A percentile compares a stretch with the other conserved stretches of the same genome.
Evolutionary conservation across 495 filamentous ascomycete genomes (phyloP).

Genomic region (Aspergillus bridgeri): DNA sequence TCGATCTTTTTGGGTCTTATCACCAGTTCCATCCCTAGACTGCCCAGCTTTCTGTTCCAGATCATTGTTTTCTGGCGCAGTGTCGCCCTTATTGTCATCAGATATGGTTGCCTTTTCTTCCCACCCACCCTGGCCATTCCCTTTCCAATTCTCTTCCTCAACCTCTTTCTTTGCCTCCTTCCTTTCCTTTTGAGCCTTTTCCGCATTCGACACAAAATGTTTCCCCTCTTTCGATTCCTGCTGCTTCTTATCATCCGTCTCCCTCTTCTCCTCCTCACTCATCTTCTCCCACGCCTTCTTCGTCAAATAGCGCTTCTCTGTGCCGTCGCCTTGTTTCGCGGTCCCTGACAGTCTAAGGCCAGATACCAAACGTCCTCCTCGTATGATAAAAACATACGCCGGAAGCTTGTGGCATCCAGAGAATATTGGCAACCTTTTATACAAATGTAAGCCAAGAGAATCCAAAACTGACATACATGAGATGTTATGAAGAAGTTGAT

Average conservation of each 20-base stretch:
- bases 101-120: conserved; percentile 13
- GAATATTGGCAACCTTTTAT: no score
- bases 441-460: no score
- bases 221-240: conserved; percentile 40
- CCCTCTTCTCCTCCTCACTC: conserved; percentile 42
- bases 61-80: neutral
- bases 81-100: neutral
- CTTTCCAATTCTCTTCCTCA: conserved; percentile 19
- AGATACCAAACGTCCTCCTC: no score
- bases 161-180: conserved; percentile 24
- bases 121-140: conserved; percentile 14
- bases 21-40: neutral
- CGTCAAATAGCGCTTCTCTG: conserved; percentile 45
- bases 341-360: no score
- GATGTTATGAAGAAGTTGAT: no score
- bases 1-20: neutral
- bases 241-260: conserved; percentile 44
- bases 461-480: no score
- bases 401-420: no score
- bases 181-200: conserved; percentile 33
- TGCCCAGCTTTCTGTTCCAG: neutral
- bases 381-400: no score
- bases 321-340: conserved; percentile 43
- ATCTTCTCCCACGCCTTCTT: conserved; percentile 50
- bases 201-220: conserved; percentile 44